These are phyloP conservation scores for Penicillium sp. DNA, from an alignment of 2,329 filamentous ascomycete genomes.

Conservation along the genomic window DNA sequence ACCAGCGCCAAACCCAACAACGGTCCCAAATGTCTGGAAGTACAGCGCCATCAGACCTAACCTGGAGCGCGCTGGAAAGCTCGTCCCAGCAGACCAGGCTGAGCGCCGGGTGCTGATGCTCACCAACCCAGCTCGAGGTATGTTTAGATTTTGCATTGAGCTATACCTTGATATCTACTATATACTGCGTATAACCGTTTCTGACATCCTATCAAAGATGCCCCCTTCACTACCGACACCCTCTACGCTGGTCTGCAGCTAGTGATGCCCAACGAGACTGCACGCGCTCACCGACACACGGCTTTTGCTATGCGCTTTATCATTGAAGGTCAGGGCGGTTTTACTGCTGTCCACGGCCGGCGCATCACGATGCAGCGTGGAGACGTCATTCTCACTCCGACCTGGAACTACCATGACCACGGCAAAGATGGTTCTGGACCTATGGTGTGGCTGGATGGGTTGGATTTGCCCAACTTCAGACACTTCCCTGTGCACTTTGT, in stretches of 20 bases:
- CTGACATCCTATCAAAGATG: constrained; percentile 34
- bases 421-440: constrained; percentile 57
- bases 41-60: constrained; percentile 39
- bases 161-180: background rate
- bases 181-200: background rate
- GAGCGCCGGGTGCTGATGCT: constrained; percentile 46
- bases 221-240: constrained; percentile 59
- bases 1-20: constrained; percentile 47
- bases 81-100: constrained; percentile 40
- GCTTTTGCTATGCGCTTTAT: constrained; percentile 60
- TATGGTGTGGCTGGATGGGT: constrained; percentile 59
- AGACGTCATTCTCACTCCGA: constrained; percentile 59
- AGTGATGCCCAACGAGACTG: constrained; percentile 57
- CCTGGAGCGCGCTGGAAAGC: constrained; percentile 38
- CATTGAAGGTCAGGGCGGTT: constrained; percentile 57
- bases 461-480: constrained; percentile 55
- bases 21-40: constrained; percentile 41
- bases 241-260: constrained; percentile 59
- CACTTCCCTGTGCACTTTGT: constrained; percentile 57
- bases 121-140: constrained; percentile 40
- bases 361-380: constrained; percentile 54
- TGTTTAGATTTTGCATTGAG: background rate
- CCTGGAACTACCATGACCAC: constrained; percentile 62
- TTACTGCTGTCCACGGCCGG: constrained; percentile 58
- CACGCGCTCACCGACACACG: constrained; percentile 57